Evolutionary conservation across 257 asterid species (phyloP).

Genomic region (Solanum paucissectum): DNA sequence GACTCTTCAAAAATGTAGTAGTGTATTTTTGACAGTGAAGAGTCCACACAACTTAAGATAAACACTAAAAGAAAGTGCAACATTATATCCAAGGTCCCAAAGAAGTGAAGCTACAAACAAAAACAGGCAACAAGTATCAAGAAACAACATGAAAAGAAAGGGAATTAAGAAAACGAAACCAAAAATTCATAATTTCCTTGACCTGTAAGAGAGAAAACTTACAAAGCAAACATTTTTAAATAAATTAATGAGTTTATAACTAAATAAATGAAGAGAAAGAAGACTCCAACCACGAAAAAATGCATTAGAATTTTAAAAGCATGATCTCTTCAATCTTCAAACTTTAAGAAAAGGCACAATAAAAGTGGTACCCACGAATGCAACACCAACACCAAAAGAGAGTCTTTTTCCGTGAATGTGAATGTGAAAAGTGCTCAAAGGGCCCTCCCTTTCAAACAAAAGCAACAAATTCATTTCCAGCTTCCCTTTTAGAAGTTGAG

Average conservation of each 20-base stretch:
- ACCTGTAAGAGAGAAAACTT: not conserved
- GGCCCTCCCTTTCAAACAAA: constrained; percentile 7
- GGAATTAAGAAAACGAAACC: not conserved
- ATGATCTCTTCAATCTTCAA: not conserved
- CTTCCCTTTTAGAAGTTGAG: not conserved
- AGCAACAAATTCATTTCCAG: not conserved
- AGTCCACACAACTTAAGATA: not conserved
- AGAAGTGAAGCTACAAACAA: not conserved
- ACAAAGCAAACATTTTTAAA: not conserved
- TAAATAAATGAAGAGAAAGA: not conserved
- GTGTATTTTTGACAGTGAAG: not conserved
- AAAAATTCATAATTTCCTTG: not conserved
- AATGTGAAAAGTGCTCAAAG: constrained; percentile 8
- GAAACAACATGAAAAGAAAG: not conserved
- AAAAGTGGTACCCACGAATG: constrained; percentile 3
- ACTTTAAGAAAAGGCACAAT: not conserved
- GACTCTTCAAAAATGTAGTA: too few relatives aligned
- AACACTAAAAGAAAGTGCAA: not conserved
- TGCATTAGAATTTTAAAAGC: not conserved
- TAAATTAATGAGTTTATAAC: not conserved
- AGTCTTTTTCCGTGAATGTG: constrained; percentile 1
- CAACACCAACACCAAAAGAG: not conserved
- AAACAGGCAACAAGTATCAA: not conserved
- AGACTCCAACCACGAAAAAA: not conserved
- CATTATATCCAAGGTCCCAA: not conserved